These are phyloP conservation scores for Coemansia sp. DNA, from an alignment of 192 early-diverging fungal genomes.

Conservation along the genomic window DNA sequence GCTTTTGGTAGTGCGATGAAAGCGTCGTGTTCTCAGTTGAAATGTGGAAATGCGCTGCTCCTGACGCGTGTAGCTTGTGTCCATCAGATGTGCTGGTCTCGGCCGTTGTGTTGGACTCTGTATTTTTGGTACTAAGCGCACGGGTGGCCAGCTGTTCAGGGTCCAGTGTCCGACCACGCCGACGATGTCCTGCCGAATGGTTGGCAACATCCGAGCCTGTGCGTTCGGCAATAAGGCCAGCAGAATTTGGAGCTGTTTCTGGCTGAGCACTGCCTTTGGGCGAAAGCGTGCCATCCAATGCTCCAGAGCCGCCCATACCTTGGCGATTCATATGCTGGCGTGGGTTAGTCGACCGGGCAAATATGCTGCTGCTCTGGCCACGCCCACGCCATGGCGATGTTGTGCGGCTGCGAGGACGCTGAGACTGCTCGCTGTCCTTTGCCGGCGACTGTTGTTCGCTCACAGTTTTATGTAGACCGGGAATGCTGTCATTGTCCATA, in stretches of 20 bases:
- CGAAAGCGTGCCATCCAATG: background rate
- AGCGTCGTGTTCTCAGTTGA: slow-evolving; percentile 24
- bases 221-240: slow-evolving; percentile 31
- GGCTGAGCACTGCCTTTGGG: background rate
- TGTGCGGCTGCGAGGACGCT: slow-evolving; percentile 35
- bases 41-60: slow-evolving; percentile 36
- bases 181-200: slow-evolving; percentile 16
- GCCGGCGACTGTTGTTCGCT: slow-evolving; percentile 7
- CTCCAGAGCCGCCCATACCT: background rate
- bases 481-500: background rate
- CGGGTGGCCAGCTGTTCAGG: slow-evolving; percentile 26
- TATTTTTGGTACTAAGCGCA: slow-evolving; percentile 6
- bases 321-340: slow-evolving; percentile 18
- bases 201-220: slow-evolving; percentile 4
- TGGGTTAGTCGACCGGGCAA: slow-evolving; percentile 26
- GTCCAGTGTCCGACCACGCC: slow-evolving; percentile 44
- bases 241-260: slow-evolving; percentile 24
- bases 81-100: background rate
- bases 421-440: slow-evolving; percentile 11
- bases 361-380: slow-evolving; percentile 27
- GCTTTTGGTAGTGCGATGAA: slow-evolving; percentile 11
- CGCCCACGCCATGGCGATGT: slow-evolving; percentile 41
- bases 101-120: background rate
- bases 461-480: background rate
- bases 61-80: background rate